Base-by-base conservation (phyloP, 2,329 filamentous ascomycete genomes). In the Fusarium poae region DNA sequence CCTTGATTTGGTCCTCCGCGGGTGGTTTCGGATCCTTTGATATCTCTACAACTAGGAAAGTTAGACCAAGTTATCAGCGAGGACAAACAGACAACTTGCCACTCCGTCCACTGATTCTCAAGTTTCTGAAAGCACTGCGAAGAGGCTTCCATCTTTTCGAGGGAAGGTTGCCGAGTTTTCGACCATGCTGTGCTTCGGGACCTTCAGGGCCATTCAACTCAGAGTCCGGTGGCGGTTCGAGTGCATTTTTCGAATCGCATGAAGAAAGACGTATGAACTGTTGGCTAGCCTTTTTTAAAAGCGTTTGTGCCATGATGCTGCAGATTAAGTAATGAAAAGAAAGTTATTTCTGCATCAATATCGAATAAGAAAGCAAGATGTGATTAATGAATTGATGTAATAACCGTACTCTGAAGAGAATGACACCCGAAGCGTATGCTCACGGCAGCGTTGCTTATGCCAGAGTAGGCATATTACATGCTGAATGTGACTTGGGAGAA, bases 121-220 rank as follows among this genome's bases (percentile, higher is more conserved):
- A 75, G 3, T 73, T 77, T 42, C 68, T 77, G 53, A 80, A 74
- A 21, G 76, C 79, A 16, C 73, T 73, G 5, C 77, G 74, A 25
- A 80, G 76, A 35, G 79, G 78, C 9, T 75, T 76, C 77, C 78
- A 79, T 6, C 79, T 77, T 34, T 68, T 76, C 13, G 77, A 75
- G 34, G 75, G 71, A 9, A 70, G 72, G 21, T 70, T 72, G 34
- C 72, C 74, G n/a, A 74, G 57, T 49, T 72, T 79, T 23, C 72
- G 30, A 2, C 43, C 55, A 39, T 67, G 62, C 6, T 61, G 56
- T 8, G 49, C 58, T 11, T 51, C 49, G 13, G 62, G 29, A 18
- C 54, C 51, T 6, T 65, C 71, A 21, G 16, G 59, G 10, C 50
- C 65, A 3, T 51, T 46, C 5, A 55, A 44, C 21, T 51, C 46